Evolutionary conservation across 192 early-diverging fungal genomes (phyloP).

Genomic region (Backusella tarrabulga): DNA sequence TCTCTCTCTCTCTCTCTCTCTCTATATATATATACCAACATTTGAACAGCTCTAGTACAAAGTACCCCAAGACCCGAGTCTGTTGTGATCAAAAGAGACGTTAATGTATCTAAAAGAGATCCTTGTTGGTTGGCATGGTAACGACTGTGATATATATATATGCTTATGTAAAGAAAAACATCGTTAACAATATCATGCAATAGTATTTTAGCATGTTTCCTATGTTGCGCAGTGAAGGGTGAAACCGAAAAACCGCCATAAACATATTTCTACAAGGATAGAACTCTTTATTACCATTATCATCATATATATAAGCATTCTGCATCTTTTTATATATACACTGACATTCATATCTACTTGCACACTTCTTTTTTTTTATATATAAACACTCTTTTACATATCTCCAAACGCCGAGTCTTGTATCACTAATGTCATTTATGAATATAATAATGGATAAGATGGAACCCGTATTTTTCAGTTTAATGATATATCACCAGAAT

Average conservation of each 20-base stretch:
- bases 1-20: neutral
- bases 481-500: too few relatives aligned
- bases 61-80: slow-evolving; percentile 1
- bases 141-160: neutral
- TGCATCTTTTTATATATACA: neutral
- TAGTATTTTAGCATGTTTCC: neutral
- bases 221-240: neutral
- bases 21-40: neutral
- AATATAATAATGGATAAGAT: too few relatives aligned
- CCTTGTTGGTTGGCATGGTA: slow-evolving; percentile 3
- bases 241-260: neutral
- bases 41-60: neutral
- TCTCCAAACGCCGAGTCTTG: neutral
- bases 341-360: neutral
- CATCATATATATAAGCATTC: neutral
- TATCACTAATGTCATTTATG: too few relatives aligned
- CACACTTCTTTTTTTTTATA: neutral
- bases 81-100: slow-evolving; percentile 2
- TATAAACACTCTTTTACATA: neutral
- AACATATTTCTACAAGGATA: neutral
- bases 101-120: neutral
- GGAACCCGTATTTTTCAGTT: too few relatives aligned
- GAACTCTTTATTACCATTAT: neutral
- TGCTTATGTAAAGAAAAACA: neutral
- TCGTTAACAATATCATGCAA: neutral